phyloP scores from a whole-genome alignment of 345 rosid species.

The Toxicodendron radicans region DNA sequence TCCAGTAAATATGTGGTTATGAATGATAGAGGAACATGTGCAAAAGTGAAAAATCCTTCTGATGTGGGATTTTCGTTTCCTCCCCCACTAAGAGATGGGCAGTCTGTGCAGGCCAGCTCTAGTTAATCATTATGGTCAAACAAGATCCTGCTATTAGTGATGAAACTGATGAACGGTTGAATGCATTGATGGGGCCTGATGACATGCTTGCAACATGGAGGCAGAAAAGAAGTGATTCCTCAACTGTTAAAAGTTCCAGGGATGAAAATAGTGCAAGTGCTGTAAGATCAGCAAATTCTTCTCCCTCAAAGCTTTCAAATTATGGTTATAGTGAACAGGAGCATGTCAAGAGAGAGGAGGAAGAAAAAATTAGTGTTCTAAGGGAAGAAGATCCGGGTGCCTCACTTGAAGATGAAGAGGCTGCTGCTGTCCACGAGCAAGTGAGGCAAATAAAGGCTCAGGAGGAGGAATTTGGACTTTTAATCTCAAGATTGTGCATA shows the following conservation, averaged over 20 bases:
- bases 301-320: constrained; percentile 69
- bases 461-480: constrained; percentile 98
- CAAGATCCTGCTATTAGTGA: constrained; percentile 44
- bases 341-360: constrained; percentile 54
- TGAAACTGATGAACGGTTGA: constrained; percentile 50
- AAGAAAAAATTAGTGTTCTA: constrained; percentile 42
- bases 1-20: constrained; percentile 39
- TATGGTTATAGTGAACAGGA: constrained; percentile 61
- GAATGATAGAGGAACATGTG: constrained; percentile 46
- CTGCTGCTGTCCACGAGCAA: constrained; percentile 96
- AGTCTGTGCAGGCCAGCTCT: constrained; percentile 52
- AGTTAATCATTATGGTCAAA: constrained; percentile 70
- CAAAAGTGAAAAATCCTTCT: constrained; percentile 47
- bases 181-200: constrained; percentile 60
- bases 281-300: constrained; percentile 60
- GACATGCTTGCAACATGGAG: constrained; percentile 77
- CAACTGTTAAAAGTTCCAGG: constrained; percentile 67
- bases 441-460: constrained; percentile 93
- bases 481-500: constrained; percentile 91
- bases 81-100: constrained; percentile 63
- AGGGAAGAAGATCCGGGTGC: constrained; percentile 75
- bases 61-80: constrained; percentile 80
- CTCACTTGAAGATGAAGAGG: constrained; percentile 90
- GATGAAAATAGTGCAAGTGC: constrained; percentile 61
- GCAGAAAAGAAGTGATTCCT: constrained; percentile 78